A percentile compares a stretch with the other conserved stretches of the same genome.
Conservation (phyloP, 2,329 filamentous ascomycete genomes). For the Sclerotinia glacialis region DNA sequence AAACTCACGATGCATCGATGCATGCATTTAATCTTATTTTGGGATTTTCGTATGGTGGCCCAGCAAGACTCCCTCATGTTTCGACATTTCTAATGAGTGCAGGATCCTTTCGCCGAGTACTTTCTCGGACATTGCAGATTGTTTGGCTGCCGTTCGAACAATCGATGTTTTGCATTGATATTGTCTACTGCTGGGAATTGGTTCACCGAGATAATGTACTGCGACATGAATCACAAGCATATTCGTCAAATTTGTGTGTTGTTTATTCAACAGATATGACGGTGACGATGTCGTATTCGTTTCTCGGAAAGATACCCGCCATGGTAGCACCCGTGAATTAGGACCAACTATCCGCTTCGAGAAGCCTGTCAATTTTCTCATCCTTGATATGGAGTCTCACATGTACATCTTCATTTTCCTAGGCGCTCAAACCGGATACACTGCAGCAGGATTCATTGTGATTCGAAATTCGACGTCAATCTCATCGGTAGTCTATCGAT, state of each 20-base stretch:
- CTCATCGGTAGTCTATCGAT: not conserved
- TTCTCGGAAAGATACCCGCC: not conserved
- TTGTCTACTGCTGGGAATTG: not conserved
- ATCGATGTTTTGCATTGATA: not conserved
- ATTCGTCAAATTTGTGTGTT: not conserved
- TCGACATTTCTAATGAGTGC: not conserved
- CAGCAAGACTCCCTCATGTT: not conserved
- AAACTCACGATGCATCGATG: not conserved
- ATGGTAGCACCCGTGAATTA: not conserved
- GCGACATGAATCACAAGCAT: not conserved
- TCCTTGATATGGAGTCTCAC: not conserved
- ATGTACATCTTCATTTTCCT: not conserved
- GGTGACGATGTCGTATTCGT: not conserved
- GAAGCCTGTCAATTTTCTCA: not conserved
- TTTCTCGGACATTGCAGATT: not conserved
- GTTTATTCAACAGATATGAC: not conserved
- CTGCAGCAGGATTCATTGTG: not conserved
- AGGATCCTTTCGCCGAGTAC: not conserved
- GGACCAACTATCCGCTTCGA: not conserved
- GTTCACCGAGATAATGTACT: not conserved
- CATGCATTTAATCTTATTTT: not conserved
- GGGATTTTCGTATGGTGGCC: slow-evolving; percentile 1
- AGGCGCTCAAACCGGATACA: not conserved
- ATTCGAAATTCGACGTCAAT: not conserved
- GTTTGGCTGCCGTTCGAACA: not conserved